Percentiles rank a stretch among this genome's conserved stretches.
phyloP scores from a whole-genome alignment of 257 asterid species.

The Nicotiana attenuata region DNA sequence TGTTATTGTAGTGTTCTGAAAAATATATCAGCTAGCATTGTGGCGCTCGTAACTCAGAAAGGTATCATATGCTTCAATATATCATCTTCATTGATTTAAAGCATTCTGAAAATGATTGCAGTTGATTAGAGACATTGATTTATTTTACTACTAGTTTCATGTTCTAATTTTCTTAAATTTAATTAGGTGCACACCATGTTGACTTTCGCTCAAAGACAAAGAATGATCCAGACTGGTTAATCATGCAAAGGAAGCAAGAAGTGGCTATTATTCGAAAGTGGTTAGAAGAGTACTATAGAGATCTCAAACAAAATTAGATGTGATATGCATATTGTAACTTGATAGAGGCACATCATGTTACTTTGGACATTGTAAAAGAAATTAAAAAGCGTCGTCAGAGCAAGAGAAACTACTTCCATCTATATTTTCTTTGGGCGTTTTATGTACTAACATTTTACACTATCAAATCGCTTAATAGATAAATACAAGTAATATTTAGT shows the following conservation, averaged over 20 bases:
- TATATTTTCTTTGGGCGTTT: too few relatives aligned
- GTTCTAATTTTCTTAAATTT: neutral
- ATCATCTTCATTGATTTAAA: neutral
- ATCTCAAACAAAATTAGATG: slow-evolving; percentile 26
- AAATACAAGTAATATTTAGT: too few relatives aligned
- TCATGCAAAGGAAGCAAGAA: slow-evolving; percentile 53
- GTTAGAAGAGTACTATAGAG: slow-evolving; percentile 47
- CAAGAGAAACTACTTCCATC: too few relatives aligned
- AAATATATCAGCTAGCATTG: slow-evolving; percentile 62
- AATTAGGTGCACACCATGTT: slow-evolving; percentile 73
- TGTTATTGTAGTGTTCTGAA: slow-evolving; percentile 42
- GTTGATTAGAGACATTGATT: neutral
- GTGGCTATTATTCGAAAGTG: slow-evolving; percentile 48
- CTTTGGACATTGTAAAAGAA: neutral
- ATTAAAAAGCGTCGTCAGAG: neutral
- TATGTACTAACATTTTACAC: too few relatives aligned
- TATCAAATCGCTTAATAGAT: too few relatives aligned
- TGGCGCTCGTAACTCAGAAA: slow-evolving; percentile 59
- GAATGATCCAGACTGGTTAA: slow-evolving; percentile 60
- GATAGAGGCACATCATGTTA: neutral
- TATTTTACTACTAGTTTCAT: neutral
- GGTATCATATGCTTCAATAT: slow-evolving; percentile 24
- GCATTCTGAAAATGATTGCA: neutral
- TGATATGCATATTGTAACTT: neutral
- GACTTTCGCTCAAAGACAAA: slow-evolving; percentile 52